phyloP scores from a whole-genome alignment of 345 rosid species.

The Syzygium aromaticum region DNA sequence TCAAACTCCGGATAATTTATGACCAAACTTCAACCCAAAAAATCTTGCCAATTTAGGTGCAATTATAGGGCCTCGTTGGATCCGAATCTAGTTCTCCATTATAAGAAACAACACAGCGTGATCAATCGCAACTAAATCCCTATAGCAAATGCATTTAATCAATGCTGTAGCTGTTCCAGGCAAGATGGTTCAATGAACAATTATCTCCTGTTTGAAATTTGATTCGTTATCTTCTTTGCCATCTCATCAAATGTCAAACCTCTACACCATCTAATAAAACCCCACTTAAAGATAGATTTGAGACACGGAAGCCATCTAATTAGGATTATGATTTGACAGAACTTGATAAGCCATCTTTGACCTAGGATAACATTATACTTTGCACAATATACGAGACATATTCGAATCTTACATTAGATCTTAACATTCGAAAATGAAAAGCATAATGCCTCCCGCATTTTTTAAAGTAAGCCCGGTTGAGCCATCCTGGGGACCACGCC shows the following conservation, averaged over 20 bases:
- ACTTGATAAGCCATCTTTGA: background rate
- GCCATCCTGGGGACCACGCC: background rate
- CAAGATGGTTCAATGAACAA: background rate
- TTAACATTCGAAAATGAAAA: background rate
- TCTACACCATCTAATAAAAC: background rate
- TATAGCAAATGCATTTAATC: background rate
- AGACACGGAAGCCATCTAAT: background rate
- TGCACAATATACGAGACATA: background rate
- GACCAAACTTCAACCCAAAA: background rate
- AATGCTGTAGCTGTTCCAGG: background rate
- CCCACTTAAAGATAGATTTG: background rate
- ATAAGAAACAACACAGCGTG: background rate
- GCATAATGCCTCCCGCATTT: background rate
- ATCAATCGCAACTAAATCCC: rapidly evolving
- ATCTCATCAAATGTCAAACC: background rate
- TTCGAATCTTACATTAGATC: background rate
- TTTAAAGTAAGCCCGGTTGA: background rate
- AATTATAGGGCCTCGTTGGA: rapidly evolving
- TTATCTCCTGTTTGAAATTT: rapidly evolving
- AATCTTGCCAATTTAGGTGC: background rate
- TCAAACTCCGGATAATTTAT: background rate
- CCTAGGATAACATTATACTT: background rate
- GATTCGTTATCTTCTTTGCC: background rate
- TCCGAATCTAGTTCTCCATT: background rate
- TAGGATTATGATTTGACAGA: background rate